Percentiles rank a stretch among this genome's conserved stretches.
Evolutionary conservation across 129 eudicot species (phyloP).

Genomic region (Chrysanthemum seticuspe): DNA sequence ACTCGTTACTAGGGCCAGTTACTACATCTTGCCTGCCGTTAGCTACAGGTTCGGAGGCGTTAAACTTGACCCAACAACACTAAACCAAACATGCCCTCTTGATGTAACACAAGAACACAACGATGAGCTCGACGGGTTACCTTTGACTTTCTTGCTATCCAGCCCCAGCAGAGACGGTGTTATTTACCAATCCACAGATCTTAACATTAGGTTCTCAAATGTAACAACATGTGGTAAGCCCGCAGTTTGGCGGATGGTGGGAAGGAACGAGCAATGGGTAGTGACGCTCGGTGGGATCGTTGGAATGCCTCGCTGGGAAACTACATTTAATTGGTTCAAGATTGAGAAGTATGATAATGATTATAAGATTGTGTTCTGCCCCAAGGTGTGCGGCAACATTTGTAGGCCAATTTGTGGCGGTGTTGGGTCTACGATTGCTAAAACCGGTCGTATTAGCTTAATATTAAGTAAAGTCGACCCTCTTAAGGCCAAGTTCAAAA

Average conservation of each 20-base stretch:
- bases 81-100: constrained; percentile 27
- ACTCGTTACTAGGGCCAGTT: constrained; percentile 10
- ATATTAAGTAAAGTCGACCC: constrained; percentile 7
- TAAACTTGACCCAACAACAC: constrained; percentile 11
- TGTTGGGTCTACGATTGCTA: constrained; percentile 16
- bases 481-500: constrained; percentile 25
- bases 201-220: constrained; percentile 35
- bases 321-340: constrained; percentile 48
- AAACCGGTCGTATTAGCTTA: constrained; percentile 20
- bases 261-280: constrained; percentile 25
- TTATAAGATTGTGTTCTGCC: constrained; percentile 38
- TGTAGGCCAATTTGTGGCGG: constrained; percentile 21
- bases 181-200: constrained; percentile 39
- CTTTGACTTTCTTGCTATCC: constrained; percentile 35
- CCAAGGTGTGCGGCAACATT: neutral
- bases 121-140: constrained; percentile 12
- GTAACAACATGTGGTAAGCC: constrained; percentile 32
- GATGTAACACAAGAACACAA: constrained; percentile 29
- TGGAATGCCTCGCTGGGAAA: constrained; percentile 44
- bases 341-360: constrained; percentile 29
- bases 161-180: constrained; percentile 37
- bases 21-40: constrained; percentile 19
- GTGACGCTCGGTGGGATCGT: constrained; percentile 34
- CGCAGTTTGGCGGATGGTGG: constrained; percentile 42
- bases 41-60: constrained; percentile 20